Base-by-base conservation (phyloP, 139 green algal species). In the Gonium pectorale region DNA sequence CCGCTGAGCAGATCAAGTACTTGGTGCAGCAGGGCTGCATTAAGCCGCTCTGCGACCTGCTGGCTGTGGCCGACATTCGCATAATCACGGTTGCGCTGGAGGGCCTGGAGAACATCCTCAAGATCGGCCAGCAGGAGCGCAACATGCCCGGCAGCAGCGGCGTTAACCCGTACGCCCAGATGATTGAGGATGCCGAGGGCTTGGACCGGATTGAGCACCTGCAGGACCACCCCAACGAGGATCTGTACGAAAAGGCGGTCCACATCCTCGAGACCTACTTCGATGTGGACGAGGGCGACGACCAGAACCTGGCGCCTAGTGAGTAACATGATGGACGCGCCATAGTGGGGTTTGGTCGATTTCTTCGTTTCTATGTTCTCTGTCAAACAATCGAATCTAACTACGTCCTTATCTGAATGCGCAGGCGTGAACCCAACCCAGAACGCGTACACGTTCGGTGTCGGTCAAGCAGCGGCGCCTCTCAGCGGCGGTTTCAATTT, bases 101-200 rank as follows among this genome's bases (percentile, higher is more conserved):
- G 88, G 97, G 96, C 22, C 89, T 99, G 69, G 98, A 99, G 92
- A 99, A 99, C 92, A 99, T 99, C 82, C 93, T 99, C 31, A 99
- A 99, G 91, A 71, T 92, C 43, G 92, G 92, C 9, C 91, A 94
- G 81, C 82, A 92, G 63, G 62, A 92, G 75, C 84, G 85, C 82
- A 85, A 87, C 38, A 89, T 91, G 70, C 90, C 90, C 2, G 88
- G 89, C 49, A 86, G 83, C 83, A 70, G 62, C 26, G 88, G 88
- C 31, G 80, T 78, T 49, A 99, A 99, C 88, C 91, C 95, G 15
- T 99, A 95, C 85, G 94, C 94, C 6, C 82, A 94, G 75, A 86
- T 96, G 51, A 94, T 99, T 66, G 98, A 99, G 83, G 97, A 99
- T 85, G 95, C 95, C 11, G 97, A 98, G 33, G 98, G 98, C 66